Evolutionary conservation across 2,329 filamentous ascomycete genomes (phyloP).

Genomic region (Elsinoe arachidis): DNA sequence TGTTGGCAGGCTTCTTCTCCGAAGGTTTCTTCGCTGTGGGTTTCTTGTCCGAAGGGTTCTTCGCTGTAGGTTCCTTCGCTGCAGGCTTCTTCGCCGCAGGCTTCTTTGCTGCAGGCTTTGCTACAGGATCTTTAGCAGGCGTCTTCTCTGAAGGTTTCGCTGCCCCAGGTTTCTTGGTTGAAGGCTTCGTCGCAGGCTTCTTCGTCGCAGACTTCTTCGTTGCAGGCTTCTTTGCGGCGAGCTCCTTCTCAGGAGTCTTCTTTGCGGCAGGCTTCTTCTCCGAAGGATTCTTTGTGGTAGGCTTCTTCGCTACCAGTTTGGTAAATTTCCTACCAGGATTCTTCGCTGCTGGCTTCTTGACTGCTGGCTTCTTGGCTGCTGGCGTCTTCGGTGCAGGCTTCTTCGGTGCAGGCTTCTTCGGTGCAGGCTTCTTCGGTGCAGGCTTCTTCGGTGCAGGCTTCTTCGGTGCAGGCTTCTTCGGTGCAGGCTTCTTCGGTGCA

Average conservation of each 20-base stretch:
- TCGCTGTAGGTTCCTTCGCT: neutral
- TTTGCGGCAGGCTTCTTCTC: neutral
- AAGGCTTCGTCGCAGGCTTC: neutral
- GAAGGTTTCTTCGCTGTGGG: neutral
- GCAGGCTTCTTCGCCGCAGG: neutral
- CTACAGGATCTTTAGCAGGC: neutral
- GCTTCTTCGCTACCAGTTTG: neutral
- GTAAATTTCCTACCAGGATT: neutral
- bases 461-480: neutral
- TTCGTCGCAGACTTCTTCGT: neutral
- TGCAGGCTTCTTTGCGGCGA: neutral
- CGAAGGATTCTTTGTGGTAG: neutral
- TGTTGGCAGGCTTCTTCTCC: neutral
- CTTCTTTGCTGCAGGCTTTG: neutral
- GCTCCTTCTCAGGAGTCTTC: neutral
- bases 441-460: neutral
- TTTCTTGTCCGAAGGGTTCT: neutral
- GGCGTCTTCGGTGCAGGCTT: neutral
- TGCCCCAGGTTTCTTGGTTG: neutral
- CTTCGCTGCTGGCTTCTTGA: neutral
- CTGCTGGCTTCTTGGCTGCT: neutral
- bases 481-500: neutral
- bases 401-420: neutral
- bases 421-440: neutral
- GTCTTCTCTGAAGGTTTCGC: neutral